These are phyloP conservation scores for Coemansia brasiliensis DNA, from an alignment of 192 early-diverging fungal species.

Conservation along the genomic window DNA sequence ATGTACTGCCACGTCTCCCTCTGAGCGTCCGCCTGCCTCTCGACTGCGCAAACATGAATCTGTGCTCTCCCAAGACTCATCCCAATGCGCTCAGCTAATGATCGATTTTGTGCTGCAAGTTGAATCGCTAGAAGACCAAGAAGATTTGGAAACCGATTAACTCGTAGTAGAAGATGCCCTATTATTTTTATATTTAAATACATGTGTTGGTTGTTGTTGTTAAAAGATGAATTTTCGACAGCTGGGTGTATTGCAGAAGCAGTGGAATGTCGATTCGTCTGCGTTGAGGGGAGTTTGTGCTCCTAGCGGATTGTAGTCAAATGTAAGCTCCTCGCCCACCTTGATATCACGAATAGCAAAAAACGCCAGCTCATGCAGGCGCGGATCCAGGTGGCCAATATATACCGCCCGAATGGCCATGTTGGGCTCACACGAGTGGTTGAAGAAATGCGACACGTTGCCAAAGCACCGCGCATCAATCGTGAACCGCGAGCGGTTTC, in stretches of 20 bases:
- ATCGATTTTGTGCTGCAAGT: constrained; percentile 49
- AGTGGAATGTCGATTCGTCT: constrained; percentile 19
- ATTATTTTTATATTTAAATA: constrained; percentile 5
- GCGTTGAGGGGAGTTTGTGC: not conserved
- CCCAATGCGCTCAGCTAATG: constrained; percentile 47
- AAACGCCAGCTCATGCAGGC: constrained; percentile 84
- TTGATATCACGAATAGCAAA: constrained; percentile 78
- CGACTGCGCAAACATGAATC: constrained; percentile 52
- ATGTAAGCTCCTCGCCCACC: constrained; percentile 84
- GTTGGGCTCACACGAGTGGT: constrained; percentile 96
- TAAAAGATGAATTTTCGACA: constrained; percentile 32
- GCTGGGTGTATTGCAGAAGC: constrained; percentile 18
- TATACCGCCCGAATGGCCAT: constrained; percentile 56
- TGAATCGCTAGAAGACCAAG: constrained; percentile 45
- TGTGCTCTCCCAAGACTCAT: constrained; percentile 20
- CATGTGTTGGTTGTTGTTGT: too few relatives aligned
- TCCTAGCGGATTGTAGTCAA: constrained; percentile 85
- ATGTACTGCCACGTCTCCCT: constrained; percentile 22
- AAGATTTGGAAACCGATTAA: constrained; percentile 19
- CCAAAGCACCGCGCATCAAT: constrained; percentile 92
- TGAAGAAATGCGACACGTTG: constrained; percentile 95
- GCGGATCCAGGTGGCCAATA: constrained; percentile 80
- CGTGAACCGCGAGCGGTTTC: constrained; percentile 85
- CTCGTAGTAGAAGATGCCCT: too few relatives aligned
- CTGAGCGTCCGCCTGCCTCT: constrained; percentile 34